Conservation (phyloP, 306 rosid genomes). For the Sicyos edulis region DNA sequence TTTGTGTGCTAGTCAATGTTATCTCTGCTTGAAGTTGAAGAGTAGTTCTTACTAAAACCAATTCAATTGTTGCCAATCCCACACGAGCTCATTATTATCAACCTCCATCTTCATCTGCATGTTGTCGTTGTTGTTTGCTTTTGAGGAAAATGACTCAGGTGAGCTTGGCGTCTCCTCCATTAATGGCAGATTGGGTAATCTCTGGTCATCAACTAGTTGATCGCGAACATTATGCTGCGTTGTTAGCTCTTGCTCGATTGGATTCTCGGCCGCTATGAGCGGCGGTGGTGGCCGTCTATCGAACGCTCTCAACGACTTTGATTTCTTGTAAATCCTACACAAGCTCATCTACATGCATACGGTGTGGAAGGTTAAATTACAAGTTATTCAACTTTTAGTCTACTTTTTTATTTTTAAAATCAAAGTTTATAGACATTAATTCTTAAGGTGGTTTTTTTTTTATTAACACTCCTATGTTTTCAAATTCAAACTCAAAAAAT, state of each 20-base stretch:
- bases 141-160: background rate
- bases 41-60: background rate
- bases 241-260: background rate
- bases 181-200: background rate
- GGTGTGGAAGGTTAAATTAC: too few species aligned
- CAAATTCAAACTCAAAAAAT: too few species aligned
- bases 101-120: conserved; percentile 9
- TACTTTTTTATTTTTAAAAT: too few species aligned
- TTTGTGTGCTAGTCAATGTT: background rate
- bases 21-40: background rate
- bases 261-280: background rate
- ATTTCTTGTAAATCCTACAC: conserved; percentile 10
- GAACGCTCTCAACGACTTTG: background rate
- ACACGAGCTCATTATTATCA: conserved; percentile 5
- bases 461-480: too few species aligned
- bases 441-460: too few species aligned
- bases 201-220: background rate
- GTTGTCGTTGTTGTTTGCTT: background rate
- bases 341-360: conserved; percentile 11
- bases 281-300: background rate
- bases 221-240: background rate
- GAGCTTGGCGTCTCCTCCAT: background rate
- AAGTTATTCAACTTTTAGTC: too few species aligned
- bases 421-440: too few species aligned
- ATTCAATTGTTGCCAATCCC: conserved; percentile 13